Evolutionary conservation across 129 eudicot genomes (phyloP), one percentile per base, ranked within the genome.

Genomic region (Pulicaria dysenterica): DNA sequence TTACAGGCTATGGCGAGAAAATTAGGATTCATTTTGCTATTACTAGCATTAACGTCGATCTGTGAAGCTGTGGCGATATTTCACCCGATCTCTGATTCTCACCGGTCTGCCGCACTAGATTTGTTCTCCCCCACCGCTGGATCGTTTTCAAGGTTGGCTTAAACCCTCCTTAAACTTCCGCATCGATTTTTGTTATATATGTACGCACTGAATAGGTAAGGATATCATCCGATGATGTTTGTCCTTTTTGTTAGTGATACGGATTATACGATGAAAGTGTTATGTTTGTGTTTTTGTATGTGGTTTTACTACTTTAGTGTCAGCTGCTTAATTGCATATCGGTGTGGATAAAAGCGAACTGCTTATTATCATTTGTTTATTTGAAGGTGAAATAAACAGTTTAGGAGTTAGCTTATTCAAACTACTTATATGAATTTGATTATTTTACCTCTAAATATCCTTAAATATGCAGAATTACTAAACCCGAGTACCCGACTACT

Each of bases 81-180:
- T 61, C 74, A 64, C 64, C 96, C 98, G 72, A 83, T 93, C 74
- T 87, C 95, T 1, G 83, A 82, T 19, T 67, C 89, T 68, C 96
- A 93, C 67, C 89, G 92, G 77, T 87, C 96, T 16, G 90, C 92
- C 5, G 98, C 95, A 17, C 64, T 73, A 53, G 88, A 89, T 43
- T 74, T 89, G 48, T 77, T 87, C 42, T 42, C 84, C 8, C 71
- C 83, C 6, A 57, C 69, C 43, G 84, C 54, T 75, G 95, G 97
- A 79, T 91, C 95, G 55, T 79, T 78, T 69, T 76, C 81, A 69
- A 87, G 94, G 86, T 87, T 60, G 24, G 15, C 40, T 46, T 46
- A 73, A 82, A 55, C 81, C 74, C 69, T 71, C 39, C 13, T 59
- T 75, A 63, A 79, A 76, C 69, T 82, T 76, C 45, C 13, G 9